A percentile compares a stretch with the other conserved stretches of the same genome.
Evolutionary conservation across 164 flowering plant species (phyloP).

Genomic region (Liquidambar formosana): DNA sequence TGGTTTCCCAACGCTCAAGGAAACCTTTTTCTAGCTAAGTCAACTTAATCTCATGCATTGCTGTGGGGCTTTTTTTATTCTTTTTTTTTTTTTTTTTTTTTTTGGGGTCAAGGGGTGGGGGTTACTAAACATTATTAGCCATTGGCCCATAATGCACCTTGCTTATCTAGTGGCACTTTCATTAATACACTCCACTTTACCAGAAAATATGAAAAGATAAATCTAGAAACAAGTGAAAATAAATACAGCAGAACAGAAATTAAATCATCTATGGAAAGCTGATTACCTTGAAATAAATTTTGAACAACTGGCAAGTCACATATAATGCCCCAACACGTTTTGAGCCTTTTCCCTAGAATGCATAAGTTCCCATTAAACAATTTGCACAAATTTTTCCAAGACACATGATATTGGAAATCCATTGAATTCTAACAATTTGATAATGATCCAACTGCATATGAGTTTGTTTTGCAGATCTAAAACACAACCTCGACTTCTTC

Average conservation of each 20-base stretch:
- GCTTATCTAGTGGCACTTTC: background rate
- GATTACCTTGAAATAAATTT: slow-evolving; percentile 87
- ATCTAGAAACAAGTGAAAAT: background rate
- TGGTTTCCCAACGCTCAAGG: background rate
- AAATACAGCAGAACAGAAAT: background rate
- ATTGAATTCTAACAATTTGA: background rate
- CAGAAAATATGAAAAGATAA: background rate
- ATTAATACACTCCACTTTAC: too few species aligned
- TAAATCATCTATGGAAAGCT: background rate
- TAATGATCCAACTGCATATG: background rate
- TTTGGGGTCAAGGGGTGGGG: too few species aligned
- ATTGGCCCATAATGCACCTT: background rate
- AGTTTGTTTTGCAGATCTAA: background rate
- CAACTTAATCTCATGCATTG: background rate
- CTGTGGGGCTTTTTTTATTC: background rate
- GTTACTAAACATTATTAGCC: background rate
- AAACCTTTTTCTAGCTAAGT: background rate
- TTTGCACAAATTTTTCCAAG: slow-evolving; percentile 4
- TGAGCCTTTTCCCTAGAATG: slow-evolving; percentile 87
- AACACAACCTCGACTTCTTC: background rate
- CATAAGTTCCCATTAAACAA: background rate
- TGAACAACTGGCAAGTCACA: slow-evolving; percentile 96
- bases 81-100: background rate
- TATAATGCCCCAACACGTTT: slow-evolving; percentile 97
- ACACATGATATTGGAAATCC: background rate